A percentile compares a stretch with the other conserved stretches of the same genome.
phyloP scores from a whole-genome alignment of 2,329 filamentous ascomycete genomes.

The Sclerotiophoma versabilis region DNA sequence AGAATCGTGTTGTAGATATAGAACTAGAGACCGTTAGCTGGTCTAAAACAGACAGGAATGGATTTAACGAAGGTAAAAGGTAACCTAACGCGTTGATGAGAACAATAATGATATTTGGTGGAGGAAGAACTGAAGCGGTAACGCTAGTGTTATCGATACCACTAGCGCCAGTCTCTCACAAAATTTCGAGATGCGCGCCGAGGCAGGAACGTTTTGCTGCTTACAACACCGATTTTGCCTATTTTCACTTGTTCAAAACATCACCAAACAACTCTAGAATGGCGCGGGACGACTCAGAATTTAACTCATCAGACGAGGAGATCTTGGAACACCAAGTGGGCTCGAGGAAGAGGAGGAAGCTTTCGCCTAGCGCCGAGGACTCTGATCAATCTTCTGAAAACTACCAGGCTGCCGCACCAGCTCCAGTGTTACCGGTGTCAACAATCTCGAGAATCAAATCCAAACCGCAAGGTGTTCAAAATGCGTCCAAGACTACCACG shows the following conservation, averaged over 20 bases:
- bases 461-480: conserved; percentile 23
- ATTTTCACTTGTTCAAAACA: background rate
- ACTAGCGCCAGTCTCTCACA: conserved; percentile 32
- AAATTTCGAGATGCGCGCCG: conserved; percentile 31
- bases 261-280: conserved; percentile 4
- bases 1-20: conserved; percentile 60
- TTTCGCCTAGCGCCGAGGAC: conserved; percentile 35
- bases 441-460: conserved; percentile 48
- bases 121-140: background rate
- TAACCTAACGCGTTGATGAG: no score
- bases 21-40: conserved; percentile 17
- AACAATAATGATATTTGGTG: background rate
- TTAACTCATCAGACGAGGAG: conserved; percentile 35
- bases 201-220: conserved; percentile 1
- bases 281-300: conserved; percentile 27
- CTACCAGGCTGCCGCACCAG: background rate
- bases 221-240: background rate
- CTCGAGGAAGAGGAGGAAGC: conserved; percentile 47
- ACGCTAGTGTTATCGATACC: conserved; percentile 37
- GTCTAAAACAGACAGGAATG: background rate
- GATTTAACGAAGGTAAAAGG: no score
- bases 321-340: conserved; percentile 39
- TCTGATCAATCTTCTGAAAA: conserved; percentile 20
- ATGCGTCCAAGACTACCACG: conserved; percentile 5
- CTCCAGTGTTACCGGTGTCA: conserved; percentile 19